A percentile compares a stretch with the other conserved stretches of the same genome.
These are phyloP conservation scores for Nicotiana sylvestris DNA, from an alignment of 257 asterid species.

Conservation along the genomic window DNA sequence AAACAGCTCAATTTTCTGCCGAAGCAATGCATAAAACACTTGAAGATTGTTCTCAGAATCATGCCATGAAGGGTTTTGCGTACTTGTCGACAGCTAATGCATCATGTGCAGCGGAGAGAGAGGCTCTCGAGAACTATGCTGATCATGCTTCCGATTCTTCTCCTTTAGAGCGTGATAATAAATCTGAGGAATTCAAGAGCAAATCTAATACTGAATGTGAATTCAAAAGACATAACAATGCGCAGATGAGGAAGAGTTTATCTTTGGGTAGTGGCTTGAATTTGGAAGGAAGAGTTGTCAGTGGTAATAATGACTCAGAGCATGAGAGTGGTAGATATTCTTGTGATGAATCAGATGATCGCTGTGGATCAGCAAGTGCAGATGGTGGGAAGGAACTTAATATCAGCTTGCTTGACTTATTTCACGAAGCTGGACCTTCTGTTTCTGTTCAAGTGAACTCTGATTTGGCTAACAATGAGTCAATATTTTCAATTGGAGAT, in stretches of 20 bases:
- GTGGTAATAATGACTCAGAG: constrained; percentile 45
- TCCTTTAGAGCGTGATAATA: constrained; percentile 43
- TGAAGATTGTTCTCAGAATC: constrained; percentile 49
- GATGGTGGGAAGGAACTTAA: constrained; percentile 35
- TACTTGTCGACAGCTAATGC: constrained; percentile 24
- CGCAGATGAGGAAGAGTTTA: constrained; percentile 49
- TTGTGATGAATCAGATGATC: constrained; percentile 46
- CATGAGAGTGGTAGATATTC: constrained; percentile 48
- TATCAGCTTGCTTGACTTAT: constrained; percentile 33
- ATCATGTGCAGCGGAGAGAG: constrained; percentile 29
- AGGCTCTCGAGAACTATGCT: constrained; percentile 17
- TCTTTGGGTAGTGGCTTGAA: constrained; percentile 69
- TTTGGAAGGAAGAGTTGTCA: constrained; percentile 46
- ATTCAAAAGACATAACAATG: constrained; percentile 16
- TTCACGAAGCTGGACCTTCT: constrained; percentile 48
- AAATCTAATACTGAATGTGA: constrained; percentile 42
- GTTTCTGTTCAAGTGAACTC: constrained; percentile 54
- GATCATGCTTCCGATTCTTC: constrained; percentile 43
- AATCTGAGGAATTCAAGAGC: constrained; percentile 53
- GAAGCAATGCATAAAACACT: constrained; percentile 58
- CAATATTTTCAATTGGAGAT: constrained; percentile 50
- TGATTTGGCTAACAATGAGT: constrained; percentile 36
- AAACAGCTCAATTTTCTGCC: constrained; percentile 44
- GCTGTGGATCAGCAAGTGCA: constrained; percentile 27
- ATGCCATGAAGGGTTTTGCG: constrained; percentile 24